Evolutionary conservation across 2,329 filamentous ascomycete species (phyloP), one percentile per base, ranked within the genome.

Genomic region (Cladosporium sp.): DNA sequence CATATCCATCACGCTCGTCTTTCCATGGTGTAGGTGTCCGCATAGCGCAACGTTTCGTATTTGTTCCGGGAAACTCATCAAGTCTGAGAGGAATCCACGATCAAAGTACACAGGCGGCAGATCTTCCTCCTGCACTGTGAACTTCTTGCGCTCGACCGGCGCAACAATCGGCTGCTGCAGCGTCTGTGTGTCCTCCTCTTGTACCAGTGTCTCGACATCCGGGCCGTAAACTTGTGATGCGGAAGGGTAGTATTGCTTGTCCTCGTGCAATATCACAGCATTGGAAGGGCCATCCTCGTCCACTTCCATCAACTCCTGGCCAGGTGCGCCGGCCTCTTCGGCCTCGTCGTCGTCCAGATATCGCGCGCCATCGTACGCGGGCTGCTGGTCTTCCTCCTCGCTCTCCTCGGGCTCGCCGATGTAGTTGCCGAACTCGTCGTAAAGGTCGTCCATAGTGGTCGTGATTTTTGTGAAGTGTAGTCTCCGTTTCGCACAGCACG

Each of bases 161-260:
- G 92, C 93, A 76, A 99, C 92, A 68, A 99, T 98, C 36, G 95
- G 95, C 74, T 97, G 88, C 34, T 92, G 88, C 68, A 99, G 85
- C 57, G 93, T 91, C 78, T 99, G 95, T 67, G 93, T 91, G 83
- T 99, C 95, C 81, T 98, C 95, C 79, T 99, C 95, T 76, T 98
- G 92, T 44, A 99, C 94, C 79, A 97, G 82, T 1, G 94, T 95
- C 81, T 99, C 95, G 73, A 99, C 95, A 80, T 95, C 93, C 73
- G 89, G 86, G 62, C 95, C 95, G 77, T 98, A 99, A 51, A 97
- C 89, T 79, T 99, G 95, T 76, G 94, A 90, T 65, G 95, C 95
- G n/a, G 93, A 97, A 34, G 95, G 95, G 77, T 99, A 99, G 80
- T 99, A 99, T 78, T 98, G 95, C 80, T 99, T 99, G 82, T 99